Percentiles rank a stretch among this genome's conserved stretches.
These are phyloP conservation scores for Coccomyxa subellipsoidea DNA, from an alignment of 163 green algal species.

Conservation along the genomic window DNA sequence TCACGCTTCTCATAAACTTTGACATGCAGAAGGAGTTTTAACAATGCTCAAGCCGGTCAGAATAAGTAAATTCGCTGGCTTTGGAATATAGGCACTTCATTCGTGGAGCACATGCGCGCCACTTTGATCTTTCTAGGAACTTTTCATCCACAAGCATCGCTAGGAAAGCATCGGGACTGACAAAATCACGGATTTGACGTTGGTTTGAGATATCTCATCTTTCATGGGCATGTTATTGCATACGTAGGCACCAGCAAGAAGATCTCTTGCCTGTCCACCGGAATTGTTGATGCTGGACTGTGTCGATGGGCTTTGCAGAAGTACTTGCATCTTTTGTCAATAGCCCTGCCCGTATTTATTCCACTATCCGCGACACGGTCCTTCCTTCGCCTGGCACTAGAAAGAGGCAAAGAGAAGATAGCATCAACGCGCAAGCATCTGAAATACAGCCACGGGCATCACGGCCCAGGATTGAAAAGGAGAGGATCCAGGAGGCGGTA, in stretches of 20 bases:
- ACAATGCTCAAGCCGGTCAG: too few species aligned
- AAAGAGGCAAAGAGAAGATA: not conserved
- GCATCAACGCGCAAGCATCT: not conserved
- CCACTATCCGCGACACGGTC: not conserved
- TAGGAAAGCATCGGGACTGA: too few species aligned
- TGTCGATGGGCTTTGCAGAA: not conserved
- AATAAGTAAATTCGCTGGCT: too few species aligned
- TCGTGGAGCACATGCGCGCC: too few species aligned
- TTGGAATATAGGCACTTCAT: too few species aligned
- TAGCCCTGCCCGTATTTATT: not conserved
- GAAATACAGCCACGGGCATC: not conserved
- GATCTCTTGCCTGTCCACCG: not conserved
- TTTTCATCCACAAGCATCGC: too few species aligned
- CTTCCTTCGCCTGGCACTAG: not conserved
- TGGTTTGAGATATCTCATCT: too few species aligned
- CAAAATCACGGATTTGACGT: too few species aligned
- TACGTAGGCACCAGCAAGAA: too few species aligned
- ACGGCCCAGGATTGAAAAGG: not conserved
- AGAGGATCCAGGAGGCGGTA: not conserved
- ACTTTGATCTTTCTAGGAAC: too few species aligned
- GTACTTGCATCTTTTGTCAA: not conserved
- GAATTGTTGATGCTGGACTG: not conserved
- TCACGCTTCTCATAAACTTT: not conserved
- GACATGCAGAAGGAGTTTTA: too few species aligned
- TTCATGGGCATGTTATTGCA: too few species aligned